Conservation (phyloP, 768 basidiomycete genomes). For the Termitomyces sp. region DNA sequence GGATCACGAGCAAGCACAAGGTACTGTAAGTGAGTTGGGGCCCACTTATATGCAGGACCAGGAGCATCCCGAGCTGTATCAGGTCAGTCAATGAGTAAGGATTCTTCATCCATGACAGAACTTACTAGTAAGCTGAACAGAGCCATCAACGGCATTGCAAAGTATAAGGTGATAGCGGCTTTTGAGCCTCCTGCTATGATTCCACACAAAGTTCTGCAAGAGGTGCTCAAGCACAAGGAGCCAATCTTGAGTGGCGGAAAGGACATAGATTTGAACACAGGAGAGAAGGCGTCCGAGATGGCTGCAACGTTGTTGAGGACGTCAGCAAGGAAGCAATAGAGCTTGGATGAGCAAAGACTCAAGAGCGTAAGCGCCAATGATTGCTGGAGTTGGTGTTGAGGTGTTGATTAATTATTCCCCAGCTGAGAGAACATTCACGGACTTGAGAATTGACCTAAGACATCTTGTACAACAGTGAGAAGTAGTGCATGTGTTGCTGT, state of each 20-base stretch:
- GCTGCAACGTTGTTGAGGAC: conserved; percentile 58
- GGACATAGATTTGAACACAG: conserved; percentile 35
- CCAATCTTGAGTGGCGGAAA: conserved; percentile 35
- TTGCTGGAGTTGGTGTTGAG: conserved; percentile 34
- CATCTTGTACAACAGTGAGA: conserved; percentile 58
- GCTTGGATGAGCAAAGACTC: conserved; percentile 64
- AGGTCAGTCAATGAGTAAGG: background rate
- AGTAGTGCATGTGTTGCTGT: conserved; percentile 62
- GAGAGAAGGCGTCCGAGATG: conserved; percentile 55
- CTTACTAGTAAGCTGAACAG: conserved; percentile 63
- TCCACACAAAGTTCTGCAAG: conserved; percentile 50
- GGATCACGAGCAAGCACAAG: conserved; percentile 43
- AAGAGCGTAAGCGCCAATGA: conserved; percentile 53
- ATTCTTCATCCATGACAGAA: background rate
- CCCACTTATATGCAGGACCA: conserved; percentile 50
- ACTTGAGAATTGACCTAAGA: conserved; percentile 61
- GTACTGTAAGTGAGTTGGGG: conserved; percentile 41
- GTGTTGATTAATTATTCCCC: too few species aligned
- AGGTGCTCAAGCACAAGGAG: conserved; percentile 53
- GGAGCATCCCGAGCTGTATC: conserved; percentile 56
- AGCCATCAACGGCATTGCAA: conserved; percentile 50
- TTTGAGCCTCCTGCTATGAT: conserved; percentile 66
- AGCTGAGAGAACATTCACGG: conserved; percentile 14
- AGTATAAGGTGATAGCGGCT: conserved; percentile 62
- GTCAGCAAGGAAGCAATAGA: conserved; percentile 60